These are phyloP conservation scores for Bondarzewia mesenterica DNA, from an alignment of 1,284 basidiomycete species.

Conservation along the genomic window DNA sequence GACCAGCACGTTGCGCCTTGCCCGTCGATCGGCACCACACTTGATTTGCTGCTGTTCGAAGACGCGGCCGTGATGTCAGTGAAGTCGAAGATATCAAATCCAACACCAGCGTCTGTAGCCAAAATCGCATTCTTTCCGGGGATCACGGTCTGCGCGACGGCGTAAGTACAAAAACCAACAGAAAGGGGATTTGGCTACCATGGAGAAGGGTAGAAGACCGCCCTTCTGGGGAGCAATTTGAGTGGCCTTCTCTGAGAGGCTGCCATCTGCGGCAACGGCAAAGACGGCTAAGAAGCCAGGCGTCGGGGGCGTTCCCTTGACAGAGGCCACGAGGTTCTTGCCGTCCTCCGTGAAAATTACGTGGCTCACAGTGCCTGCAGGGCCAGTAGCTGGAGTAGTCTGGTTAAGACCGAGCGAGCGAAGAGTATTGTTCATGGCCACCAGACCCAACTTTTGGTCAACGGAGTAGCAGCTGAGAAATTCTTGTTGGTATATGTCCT, in stretches of 20 bases:
- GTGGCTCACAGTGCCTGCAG: conserved; percentile 33
- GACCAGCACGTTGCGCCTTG: conserved; percentile 45
- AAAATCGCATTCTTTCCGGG: conserved; percentile 38
- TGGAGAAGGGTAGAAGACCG: conserved; percentile 37
- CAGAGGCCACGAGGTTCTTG: conserved; percentile 34
- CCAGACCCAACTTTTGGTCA: conserved; percentile 31
- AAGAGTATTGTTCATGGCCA: conserved; percentile 29
- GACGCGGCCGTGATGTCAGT: conserved; percentile 7
- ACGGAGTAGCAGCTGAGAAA: conserved; percentile 33
- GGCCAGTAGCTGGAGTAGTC: conserved; percentile 31
- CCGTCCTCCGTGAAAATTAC: conserved; percentile 37
- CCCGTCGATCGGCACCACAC: conserved; percentile 27
- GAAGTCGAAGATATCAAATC: conserved; percentile 39
- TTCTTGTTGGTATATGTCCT: no score
- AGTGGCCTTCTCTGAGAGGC: conserved; percentile 33
- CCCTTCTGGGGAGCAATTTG: conserved; percentile 26
- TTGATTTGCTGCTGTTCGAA: conserved; percentile 6
- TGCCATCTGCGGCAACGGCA: conserved; percentile 32
- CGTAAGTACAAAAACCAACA: no score
- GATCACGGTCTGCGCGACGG: conserved; percentile 25
- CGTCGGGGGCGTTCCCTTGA: conserved; percentile 35
- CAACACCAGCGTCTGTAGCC: conserved; percentile 36
- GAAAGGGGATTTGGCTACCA: no score
- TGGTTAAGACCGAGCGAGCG: conserved; percentile 36
- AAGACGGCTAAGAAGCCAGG: conserved; percentile 43